These are phyloP conservation scores for Puya raimondii DNA, from an alignment of 176 grass and related monocot species.

Conservation along the genomic window DNA sequence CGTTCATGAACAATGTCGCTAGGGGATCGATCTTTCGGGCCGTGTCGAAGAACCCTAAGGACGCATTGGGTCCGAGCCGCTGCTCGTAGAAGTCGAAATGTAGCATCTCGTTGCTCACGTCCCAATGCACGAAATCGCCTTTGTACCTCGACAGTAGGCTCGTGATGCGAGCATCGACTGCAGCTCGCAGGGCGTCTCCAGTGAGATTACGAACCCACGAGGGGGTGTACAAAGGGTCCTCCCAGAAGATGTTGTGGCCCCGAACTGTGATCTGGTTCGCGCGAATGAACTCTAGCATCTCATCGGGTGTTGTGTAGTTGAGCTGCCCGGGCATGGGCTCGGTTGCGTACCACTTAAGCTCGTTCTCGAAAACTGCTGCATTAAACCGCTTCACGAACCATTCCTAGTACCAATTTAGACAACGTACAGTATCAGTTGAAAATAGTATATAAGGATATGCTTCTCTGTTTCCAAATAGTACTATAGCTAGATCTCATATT, in stretches of 20 bases:
- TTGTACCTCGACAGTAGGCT: conserved; percentile 67
- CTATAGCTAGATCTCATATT: no score
- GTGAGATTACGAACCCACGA: conserved; percentile 71
- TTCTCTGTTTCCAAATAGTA: no score
- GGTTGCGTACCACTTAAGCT: conserved; percentile 93
- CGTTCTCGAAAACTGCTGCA: conserved; percentile 88
- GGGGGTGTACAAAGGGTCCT: conserved; percentile 68
- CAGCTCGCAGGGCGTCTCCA: conserved; percentile 32
- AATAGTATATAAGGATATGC: background rate
- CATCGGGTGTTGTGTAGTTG: conserved; percentile 47
- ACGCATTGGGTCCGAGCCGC: conserved; percentile 57
- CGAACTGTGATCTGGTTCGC: conserved; percentile 44
- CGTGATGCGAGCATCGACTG: conserved; percentile 44
- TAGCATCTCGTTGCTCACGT: conserved; percentile 94
- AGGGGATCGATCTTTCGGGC: conserved; percentile 62
- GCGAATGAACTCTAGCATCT: conserved; percentile 54
- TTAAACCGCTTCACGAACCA: conserved; percentile 71
- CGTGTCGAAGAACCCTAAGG: conserved; percentile 60
- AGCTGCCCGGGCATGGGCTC: conserved; percentile 54
- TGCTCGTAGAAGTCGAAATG: conserved; percentile 94
- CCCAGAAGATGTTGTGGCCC: conserved; percentile 99
- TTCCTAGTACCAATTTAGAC: conserved; percentile 16
- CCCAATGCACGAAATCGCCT: conserved; percentile 92
- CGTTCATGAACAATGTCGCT: conserved; percentile 86
- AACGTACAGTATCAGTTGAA: background rate